Evolutionary conservation across 805 yeast genomes (phyloP).

Genomic region (Candida fluviatilis): DNA sequence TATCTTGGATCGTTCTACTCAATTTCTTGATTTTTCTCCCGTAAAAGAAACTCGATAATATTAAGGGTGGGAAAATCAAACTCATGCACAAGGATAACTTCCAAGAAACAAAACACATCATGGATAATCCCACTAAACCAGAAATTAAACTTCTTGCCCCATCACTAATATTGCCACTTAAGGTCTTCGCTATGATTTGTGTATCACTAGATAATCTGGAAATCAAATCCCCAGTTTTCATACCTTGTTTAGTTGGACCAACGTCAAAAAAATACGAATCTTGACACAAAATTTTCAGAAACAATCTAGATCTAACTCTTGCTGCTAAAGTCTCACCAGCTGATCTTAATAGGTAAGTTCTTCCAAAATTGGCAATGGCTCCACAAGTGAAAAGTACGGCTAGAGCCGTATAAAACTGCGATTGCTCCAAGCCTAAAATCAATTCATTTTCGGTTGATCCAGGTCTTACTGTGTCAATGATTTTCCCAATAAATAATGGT

Average conservation of each 20-base stretch:
- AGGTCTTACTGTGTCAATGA: conserved; percentile 65
- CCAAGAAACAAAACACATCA: conserved; percentile 88
- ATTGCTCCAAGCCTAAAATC: conserved; percentile 54
- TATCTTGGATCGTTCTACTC: conserved; percentile 74
- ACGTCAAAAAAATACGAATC: conserved; percentile 88
- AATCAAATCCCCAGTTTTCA: conserved; percentile 85
- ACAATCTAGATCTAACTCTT: conserved; percentile 70
- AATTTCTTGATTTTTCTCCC: conserved; percentile 74
- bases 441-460: conserved; percentile 4
- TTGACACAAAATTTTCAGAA: conserved; percentile 73
- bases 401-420: conserved; percentile 60
- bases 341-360: conserved; percentile 68
- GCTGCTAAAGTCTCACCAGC: conserved; percentile 90
- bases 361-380: conserved; percentile 73
- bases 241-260: conserved; percentile 45
- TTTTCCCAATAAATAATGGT: conserved; percentile 82
- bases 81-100: conserved; percentile 80
- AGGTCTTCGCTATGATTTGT: conserved; percentile 77
- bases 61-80: conserved; percentile 77
- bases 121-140: conserved; percentile 80
- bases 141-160: conserved; percentile 83
- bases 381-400: conserved; percentile 67
- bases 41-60: conserved; percentile 73
- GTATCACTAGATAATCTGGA: conserved; percentile 87
- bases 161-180: conserved; percentile 86